Evolutionary conservation across 2,329 filamentous ascomycete species (phyloP).

Genomic region (Sporothrix schenckii): DNA sequence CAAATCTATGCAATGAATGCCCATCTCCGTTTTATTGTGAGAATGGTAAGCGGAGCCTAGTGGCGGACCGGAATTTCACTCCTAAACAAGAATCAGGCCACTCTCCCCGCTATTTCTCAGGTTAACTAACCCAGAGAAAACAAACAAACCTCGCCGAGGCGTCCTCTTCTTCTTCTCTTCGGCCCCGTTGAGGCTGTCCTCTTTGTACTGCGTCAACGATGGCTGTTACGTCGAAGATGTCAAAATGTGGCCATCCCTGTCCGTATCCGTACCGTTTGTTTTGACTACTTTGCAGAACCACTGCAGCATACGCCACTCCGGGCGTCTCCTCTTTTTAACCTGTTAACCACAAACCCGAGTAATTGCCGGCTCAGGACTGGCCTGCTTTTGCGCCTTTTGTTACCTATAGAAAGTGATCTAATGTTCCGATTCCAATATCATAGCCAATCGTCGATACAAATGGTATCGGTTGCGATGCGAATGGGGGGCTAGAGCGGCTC

Average conservation of each 20-base stretch:
- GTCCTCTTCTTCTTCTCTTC: not conserved
- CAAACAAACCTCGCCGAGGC: not conserved
- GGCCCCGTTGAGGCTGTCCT: not conserved
- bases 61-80: not conserved
- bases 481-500: not conserved
- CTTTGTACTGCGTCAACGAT: not conserved
- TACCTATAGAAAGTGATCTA: too few species aligned
- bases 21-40: not conserved
- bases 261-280: not conserved
- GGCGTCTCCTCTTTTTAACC: not conserved
- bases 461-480: not conserved
- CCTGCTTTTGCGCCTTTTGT: too few species aligned
- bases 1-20: not conserved
- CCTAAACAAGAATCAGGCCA: not conserved
- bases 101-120: not conserved
- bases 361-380: too few species aligned
- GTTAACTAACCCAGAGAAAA: not conserved
- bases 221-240: not conserved
- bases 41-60: not conserved
- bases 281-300: not conserved
- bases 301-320: not conserved
- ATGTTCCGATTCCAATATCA: not conserved
- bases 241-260: not conserved
- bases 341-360: too few species aligned
- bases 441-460: not conserved